A percentile compares a stretch with the other conserved stretches of the same genome.
phyloP scores from a whole-genome alignment of 495 filamentous ascomycete genomes.

The Hyphodiscus hymeniophilus region DNA sequence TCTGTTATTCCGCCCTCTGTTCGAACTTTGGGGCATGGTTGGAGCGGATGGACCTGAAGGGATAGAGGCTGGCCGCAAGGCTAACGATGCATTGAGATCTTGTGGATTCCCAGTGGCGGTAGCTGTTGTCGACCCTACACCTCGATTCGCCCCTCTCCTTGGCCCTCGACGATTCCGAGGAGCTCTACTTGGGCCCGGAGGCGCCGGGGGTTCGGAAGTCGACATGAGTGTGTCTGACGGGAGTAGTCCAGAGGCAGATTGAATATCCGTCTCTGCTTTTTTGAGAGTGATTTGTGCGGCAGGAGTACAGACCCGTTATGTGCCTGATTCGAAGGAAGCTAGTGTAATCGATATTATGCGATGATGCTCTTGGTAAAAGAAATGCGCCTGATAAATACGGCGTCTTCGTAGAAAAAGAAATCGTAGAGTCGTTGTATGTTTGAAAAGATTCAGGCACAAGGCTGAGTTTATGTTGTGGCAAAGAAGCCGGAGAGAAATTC shows the following conservation, averaged over 20 bases:
- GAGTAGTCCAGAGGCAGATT: constrained; percentile 18
- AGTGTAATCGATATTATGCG: too few relatives aligned
- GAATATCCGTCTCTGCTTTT: not conserved
- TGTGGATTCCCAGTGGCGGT: not conserved
- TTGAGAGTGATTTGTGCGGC: too few relatives aligned
- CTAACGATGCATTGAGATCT: constrained; percentile 6
- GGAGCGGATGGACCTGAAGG: constrained; percentile 3
- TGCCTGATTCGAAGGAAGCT: too few relatives aligned
- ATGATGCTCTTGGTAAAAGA: too few relatives aligned
- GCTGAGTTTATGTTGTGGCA: constrained; percentile 17
- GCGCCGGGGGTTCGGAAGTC: constrained; percentile 9
- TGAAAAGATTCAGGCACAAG: constrained; percentile 8
- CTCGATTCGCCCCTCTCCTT: constrained; percentile 15
- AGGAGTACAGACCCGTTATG: too few relatives aligned
- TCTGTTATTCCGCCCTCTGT: constrained; percentile 29
- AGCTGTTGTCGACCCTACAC: not conserved
- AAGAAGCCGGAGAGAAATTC: not conserved
- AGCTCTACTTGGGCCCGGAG: constrained; percentile 11
- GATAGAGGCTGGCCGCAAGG: constrained; percentile 11
- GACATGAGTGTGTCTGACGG: constrained; percentile 11
- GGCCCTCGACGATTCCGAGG: constrained; percentile 15
- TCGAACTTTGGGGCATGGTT: constrained; percentile 6
- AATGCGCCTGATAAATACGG: constrained; percentile 49
- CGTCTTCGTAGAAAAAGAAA: constrained; percentile 32
- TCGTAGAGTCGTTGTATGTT: not conserved